These are phyloP conservation scores for Immersiporthe knoxdaviesiana DNA, from an alignment of 2,329 filamentous ascomycete genomes.

Conservation along the genomic window DNA sequence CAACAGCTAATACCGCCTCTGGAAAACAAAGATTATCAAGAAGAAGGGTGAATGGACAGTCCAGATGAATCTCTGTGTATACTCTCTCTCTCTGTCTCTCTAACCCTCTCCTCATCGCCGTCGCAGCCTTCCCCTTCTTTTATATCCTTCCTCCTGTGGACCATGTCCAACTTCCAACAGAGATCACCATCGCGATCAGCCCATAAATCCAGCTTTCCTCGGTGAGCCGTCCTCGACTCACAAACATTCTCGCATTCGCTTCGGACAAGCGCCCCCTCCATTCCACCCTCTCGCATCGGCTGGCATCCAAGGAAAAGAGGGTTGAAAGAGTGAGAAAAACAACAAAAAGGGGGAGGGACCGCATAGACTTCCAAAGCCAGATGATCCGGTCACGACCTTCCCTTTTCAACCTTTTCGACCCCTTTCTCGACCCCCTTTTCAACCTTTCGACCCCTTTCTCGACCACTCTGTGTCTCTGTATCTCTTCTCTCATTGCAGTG, in stretches of 20 bases:
- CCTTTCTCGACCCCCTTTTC: slow-evolving; percentile 1
- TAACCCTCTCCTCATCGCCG: neutral
- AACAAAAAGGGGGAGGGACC: neutral
- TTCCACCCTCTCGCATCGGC: neutral
- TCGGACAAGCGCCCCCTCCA: neutral
- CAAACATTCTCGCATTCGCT: slow-evolving; percentile 4
- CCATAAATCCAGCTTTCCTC: neutral
- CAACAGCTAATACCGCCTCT: neutral
- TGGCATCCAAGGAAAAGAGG: neutral
- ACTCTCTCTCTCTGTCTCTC: neutral
- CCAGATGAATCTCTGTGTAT: neutral
- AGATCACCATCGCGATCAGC: neutral
- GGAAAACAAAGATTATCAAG: neutral
- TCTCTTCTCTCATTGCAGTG: neutral
- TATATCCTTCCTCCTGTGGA: neutral
- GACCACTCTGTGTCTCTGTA: neutral
- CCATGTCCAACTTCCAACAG: neutral
- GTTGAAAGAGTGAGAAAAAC: too few species aligned
- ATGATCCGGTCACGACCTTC: slow-evolving; percentile 11
- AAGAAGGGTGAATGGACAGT: neutral
- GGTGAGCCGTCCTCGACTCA: neutral
- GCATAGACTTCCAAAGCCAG: neutral
- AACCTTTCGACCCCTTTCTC: neutral
- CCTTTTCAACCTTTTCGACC: neutral
- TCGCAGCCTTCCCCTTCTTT: slow-evolving; percentile 1